A percentile compares a stretch with the other conserved stretches of the same genome.
Evolutionary conservation across 2,329 filamentous ascomycete genomes (phyloP).

Genomic region (Fusarium sp.): DNA sequence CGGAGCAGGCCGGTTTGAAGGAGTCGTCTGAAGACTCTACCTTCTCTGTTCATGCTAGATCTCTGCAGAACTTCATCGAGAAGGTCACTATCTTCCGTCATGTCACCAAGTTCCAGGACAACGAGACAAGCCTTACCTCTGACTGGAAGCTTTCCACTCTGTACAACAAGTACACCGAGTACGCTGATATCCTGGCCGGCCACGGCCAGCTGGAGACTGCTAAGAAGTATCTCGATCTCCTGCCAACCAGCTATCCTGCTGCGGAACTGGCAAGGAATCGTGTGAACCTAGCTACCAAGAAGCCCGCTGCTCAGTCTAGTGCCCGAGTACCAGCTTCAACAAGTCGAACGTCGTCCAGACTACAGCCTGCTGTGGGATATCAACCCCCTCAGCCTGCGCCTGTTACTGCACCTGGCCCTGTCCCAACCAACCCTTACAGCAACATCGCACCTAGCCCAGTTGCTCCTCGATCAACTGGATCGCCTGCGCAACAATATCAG

Average conservation of each 20-base stretch:
- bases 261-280: slow-evolving; percentile 88
- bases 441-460: slow-evolving; percentile 50
- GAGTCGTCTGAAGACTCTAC: slow-evolving; percentile 76
- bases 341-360: slow-evolving; percentile 52
- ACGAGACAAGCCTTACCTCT: slow-evolving; percentile 72
- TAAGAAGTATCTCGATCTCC: slow-evolving; percentile 88
- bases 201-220: slow-evolving; percentile 88
- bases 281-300: slow-evolving; percentile 81
- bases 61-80: slow-evolving; percentile 93
- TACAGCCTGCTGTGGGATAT: slow-evolving; percentile 56
- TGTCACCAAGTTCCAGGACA: slow-evolving; percentile 89
- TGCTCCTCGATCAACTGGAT: slow-evolving; percentile 35
- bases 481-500: slow-evolving; percentile 49
- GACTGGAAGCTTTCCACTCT: slow-evolving; percentile 90
- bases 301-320: slow-evolving; percentile 44
- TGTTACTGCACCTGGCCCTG: slow-evolving; percentile 38
- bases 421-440: slow-evolving; percentile 52
- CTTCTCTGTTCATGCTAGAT: slow-evolving; percentile 90
- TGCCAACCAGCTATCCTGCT: slow-evolving; percentile 83
- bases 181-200: slow-evolving; percentile 91
- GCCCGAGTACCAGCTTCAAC: slow-evolving; percentile 43
- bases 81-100: slow-evolving; percentile 97
- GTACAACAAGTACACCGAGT: slow-evolving; percentile 96
- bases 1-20: slow-evolving; percentile 78
- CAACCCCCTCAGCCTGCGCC: slow-evolving; percentile 55